Conservation (phyloP, 108 stramenopile genomes). For the Pinguiococcus pyrenoidosus region DNA sequence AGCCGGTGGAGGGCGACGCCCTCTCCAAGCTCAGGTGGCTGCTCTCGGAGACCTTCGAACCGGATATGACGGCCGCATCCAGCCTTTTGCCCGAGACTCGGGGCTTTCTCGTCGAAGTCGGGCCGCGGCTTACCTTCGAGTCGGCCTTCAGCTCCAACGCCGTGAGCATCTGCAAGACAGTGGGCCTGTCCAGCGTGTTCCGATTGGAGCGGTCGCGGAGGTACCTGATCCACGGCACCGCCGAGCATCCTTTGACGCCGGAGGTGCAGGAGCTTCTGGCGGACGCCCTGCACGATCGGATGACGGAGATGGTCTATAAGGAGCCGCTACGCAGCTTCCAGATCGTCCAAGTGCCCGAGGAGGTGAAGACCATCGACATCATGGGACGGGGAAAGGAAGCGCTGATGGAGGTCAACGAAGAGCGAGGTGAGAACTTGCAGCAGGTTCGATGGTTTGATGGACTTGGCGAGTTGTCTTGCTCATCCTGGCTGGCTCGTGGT, state of each 20-base stretch:
- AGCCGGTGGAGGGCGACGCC: too few species aligned
- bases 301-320: constrained; percentile 88
- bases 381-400: constrained; percentile 74
- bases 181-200: constrained; percentile 45
- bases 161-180: constrained; percentile 64
- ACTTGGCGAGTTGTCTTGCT: too few species aligned
- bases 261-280: constrained; percentile 47
- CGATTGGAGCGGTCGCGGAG: constrained; percentile 74
- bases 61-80: constrained; percentile 41
- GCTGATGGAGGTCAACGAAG: constrained; percentile 71
- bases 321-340: constrained; percentile 59
- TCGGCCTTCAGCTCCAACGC: constrained; percentile 94
- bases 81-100: too few species aligned
- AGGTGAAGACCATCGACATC: constrained; percentile 66
- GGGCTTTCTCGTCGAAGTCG: constrained; percentile 67
- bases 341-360: constrained; percentile 37
- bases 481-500: too few species aligned
- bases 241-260: too few species aligned
- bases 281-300: constrained; percentile 74
- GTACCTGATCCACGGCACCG: constrained; percentile 41
- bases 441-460: too few species aligned
- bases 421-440: too few species aligned
- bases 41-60: constrained; percentile 76
- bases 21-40: constrained; percentile 89
- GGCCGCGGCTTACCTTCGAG: constrained; percentile 91